A percentile compares a stretch with the other conserved stretches of the same genome.
Conservation (phyloP, 2,329 filamentous ascomycete genomes). For the Sarocladium kiliense region DNA sequence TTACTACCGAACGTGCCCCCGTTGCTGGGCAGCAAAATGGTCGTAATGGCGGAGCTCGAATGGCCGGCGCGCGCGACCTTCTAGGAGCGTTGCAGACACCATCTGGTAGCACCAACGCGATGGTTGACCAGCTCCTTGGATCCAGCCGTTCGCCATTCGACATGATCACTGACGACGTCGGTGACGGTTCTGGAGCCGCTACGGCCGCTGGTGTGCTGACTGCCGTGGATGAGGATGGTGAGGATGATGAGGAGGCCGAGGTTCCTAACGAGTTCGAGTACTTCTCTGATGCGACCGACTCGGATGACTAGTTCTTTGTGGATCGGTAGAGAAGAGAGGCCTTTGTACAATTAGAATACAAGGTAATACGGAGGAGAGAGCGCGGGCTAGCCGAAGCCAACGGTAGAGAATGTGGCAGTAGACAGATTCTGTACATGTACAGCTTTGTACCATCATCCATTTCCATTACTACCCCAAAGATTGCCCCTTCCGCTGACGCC, state of each 20-base stretch:
- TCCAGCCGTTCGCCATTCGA: constrained; percentile 27
- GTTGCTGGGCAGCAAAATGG: constrained; percentile 38
- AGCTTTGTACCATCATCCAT: background rate
- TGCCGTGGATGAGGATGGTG: constrained; percentile 79
- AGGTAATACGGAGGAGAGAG: background rate
- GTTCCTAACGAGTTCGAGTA: constrained; percentile 74
- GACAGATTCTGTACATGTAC: background rate
- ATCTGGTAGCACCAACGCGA: constrained; percentile 21
- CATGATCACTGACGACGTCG: constrained; percentile 16
- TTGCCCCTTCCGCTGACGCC: too few species aligned
- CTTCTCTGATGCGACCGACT: constrained; percentile 58
- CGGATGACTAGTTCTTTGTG: constrained; percentile 29
- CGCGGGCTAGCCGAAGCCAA: too few species aligned
- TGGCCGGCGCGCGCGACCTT: constrained; percentile 19
- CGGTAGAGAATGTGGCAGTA: background rate
- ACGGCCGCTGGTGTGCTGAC: constrained; percentile 77
- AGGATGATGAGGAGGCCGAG: constrained; percentile 66
- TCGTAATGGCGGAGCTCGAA: constrained; percentile 19
- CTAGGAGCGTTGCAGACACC: constrained; percentile 26
- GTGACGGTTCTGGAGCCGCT: constrained; percentile 48
- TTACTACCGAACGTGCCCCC: constrained; percentile 56
- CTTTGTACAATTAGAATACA: background rate
- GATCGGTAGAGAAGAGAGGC: background rate
- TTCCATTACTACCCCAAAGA: too few species aligned
- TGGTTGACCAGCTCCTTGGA: constrained; percentile 37